Percentiles rank a stretch among this genome's conserved stretches.
Conservation (phyloP, 805 yeast genomes). For the Grigorovia transvaalensis region DNA sequence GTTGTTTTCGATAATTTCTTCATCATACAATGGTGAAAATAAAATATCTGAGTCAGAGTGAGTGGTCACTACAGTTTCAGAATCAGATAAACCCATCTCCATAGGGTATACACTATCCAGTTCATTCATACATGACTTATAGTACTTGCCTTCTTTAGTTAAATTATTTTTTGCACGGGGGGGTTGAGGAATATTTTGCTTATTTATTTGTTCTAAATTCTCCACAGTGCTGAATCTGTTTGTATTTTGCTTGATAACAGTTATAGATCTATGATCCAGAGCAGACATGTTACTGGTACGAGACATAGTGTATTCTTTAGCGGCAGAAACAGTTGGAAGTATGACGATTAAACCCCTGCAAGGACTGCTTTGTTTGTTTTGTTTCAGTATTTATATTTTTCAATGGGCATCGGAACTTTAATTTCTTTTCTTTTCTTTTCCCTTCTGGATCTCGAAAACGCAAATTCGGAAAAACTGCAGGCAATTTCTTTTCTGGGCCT, state of each 20-base stretch:
- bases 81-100: conserved; percentile 5
- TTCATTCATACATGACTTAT: conserved; percentile 1
- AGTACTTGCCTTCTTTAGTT: neutral
- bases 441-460: neutral
- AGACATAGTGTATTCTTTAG: neutral
- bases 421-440: conserved; percentile 1
- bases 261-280: neutral
- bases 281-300: neutral
- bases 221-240: neutral
- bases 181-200: neutral
- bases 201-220: neutral
- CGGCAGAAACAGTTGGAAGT: neutral
- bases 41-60: conserved; percentile 14
- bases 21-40: conserved; percentile 19
- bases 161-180: conserved; percentile 1
- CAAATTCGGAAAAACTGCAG: neutral
- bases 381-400: neutral
- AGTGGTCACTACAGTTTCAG: conserved; percentile 4
- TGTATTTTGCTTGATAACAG: neutral
- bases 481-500: conserved; percentile 3
- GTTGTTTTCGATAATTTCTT: conserved; percentile 15
- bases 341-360: neutral
- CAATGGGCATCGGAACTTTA: neutral
- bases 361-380: neutral
- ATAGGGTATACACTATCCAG: conserved; percentile 7